phyloP scores from a whole-genome alignment of 1,284 basidiomycete genomes.

The Cutaneotrichosporon sp. region DNA sequence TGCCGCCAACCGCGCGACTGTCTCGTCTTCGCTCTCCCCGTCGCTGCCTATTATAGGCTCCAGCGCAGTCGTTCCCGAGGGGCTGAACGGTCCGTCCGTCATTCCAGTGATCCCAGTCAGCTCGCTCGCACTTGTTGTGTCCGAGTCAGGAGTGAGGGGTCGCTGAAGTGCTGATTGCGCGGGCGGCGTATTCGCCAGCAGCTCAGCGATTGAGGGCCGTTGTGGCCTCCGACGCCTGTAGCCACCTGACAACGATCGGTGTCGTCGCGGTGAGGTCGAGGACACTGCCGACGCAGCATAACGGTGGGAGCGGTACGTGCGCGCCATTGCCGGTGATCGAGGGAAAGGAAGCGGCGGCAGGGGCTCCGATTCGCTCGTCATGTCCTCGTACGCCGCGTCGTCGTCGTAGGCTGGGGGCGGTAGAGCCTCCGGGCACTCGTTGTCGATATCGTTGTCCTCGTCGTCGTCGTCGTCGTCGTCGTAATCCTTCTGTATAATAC shows the following conservation, averaged over 20 bases:
- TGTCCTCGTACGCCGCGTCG: too few species aligned
- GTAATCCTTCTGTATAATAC: not conserved
- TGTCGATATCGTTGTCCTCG: not conserved
- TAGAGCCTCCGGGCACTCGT: not conserved
- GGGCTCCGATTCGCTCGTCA: not conserved
- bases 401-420: too few species aligned
- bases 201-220: slow-evolving; percentile 12
- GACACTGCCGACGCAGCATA: not conserved
- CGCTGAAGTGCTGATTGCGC: too few species aligned
- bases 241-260: not conserved
- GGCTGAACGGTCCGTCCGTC: not conserved
- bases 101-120: not conserved
- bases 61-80: not conserved
- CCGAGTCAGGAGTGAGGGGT: not conserved
- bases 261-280: not conserved
- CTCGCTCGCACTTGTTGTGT: not conserved
- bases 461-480: not conserved
- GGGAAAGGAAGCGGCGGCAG: not conserved
- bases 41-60: not conserved
- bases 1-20: slow-evolving; percentile 7
- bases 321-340: not conserved
- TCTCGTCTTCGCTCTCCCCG: slow-evolving; percentile 1
- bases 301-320: not conserved
- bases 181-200: not conserved
- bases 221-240: not conserved